Evolutionary conservation across 2,329 filamentous ascomycete genomes (phyloP).

Genomic region (Truncatella angustata): DNA sequence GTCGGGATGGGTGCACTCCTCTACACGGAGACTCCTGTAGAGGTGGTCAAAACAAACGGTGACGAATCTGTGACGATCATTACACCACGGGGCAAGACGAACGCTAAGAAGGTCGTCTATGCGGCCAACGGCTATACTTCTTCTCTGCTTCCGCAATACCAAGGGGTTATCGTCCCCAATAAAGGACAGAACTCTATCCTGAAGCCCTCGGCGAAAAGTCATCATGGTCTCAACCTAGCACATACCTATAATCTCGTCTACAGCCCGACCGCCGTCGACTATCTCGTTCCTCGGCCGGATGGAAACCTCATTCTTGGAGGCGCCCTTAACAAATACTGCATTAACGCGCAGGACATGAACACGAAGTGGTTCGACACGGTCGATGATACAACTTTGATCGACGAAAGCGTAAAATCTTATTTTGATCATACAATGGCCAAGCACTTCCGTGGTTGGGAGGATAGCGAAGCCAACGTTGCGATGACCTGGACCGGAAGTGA

Average conservation of each 20-base stretch:
- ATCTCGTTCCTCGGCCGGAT: constrained; percentile 4
- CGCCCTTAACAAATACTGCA: background rate
- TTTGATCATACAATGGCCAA: constrained; percentile 1
- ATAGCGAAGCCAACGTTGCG: constrained; percentile 1
- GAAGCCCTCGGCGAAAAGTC: background rate
- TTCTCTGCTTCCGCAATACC: background rate
- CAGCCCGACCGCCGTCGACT: background rate
- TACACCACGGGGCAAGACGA: background rate
- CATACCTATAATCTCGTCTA: background rate
- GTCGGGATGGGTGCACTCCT: constrained; percentile 10
- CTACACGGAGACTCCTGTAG: constrained; percentile 6
- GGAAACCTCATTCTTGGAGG: constrained; percentile 4
- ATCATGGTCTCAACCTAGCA: background rate
- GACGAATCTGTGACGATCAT: background rate
- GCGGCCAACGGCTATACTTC: constrained; percentile 1
- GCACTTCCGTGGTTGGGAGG: constrained; percentile 7
- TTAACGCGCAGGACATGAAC: background rate
- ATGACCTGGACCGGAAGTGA: constrained; percentile 6
- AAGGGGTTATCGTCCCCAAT: background rate
- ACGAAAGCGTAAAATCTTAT: background rate
- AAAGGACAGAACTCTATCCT: constrained; percentile 1
- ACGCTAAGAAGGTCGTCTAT: constrained; percentile 3
- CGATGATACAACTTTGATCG: constrained; percentile 2
- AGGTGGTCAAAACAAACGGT: background rate
- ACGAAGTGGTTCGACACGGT: constrained; percentile 4